phyloP scores from a whole-genome alignment of 1,284 basidiomycete species.

The Sporisorium graminicola region DNA sequence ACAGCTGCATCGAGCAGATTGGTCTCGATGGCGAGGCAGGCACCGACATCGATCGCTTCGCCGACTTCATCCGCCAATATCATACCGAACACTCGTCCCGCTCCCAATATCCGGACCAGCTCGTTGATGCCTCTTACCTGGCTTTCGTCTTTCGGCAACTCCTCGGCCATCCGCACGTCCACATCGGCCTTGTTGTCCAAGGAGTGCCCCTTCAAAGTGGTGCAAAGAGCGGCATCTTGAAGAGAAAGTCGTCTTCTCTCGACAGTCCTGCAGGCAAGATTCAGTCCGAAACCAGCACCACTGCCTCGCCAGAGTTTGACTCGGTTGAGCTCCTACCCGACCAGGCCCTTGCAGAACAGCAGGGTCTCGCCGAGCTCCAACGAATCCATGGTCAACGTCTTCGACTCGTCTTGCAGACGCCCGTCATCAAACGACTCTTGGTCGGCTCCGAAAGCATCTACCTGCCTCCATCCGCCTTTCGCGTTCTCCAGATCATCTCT shows the following conservation, averaged over 20 bases:
- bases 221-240: conserved; percentile 23
- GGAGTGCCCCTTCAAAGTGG: conserved; percentile 24
- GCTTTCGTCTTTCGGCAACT: conserved; percentile 84
- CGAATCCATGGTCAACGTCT: conserved; percentile 72
- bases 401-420: conserved; percentile 80
- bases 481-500: conserved; percentile 85
- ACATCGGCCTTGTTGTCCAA: conserved; percentile 73
- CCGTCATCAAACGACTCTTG: conserved; percentile 80
- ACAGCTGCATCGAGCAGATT: conserved; percentile 80
- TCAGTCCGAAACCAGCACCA: conserved; percentile 7
- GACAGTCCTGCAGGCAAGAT: conserved; percentile 12
- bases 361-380: conserved; percentile 72
- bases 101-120: conserved; percentile 72
- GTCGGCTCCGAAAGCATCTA: conserved; percentile 83
- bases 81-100: conserved; percentile 72
- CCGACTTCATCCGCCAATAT: conserved; percentile 78
- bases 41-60: conserved; percentile 78
- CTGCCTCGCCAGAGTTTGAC: conserved; percentile 12
- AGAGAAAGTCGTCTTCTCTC: neutral
- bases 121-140: conserved; percentile 79
- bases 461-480: conserved; percentile 84
- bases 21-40: conserved; percentile 86
- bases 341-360: conserved; percentile 23
- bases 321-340: conserved; percentile 38
- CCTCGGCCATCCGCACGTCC: conserved; percentile 78